phyloP scores from a whole-genome alignment of 192 early-diverging fungal species.

The Mortierella antarctica region DNA sequence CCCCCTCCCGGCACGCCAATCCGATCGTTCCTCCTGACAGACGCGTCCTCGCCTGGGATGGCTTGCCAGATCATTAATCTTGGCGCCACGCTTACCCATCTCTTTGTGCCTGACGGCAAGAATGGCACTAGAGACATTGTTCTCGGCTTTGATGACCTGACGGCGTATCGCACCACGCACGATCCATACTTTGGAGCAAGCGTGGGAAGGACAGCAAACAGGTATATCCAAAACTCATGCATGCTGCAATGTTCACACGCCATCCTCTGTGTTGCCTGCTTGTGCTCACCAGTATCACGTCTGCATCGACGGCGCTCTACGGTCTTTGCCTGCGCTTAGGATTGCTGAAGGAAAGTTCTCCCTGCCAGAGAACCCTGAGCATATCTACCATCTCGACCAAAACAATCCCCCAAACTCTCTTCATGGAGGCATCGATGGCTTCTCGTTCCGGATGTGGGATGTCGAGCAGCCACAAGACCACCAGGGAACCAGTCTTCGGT shows the following conservation, averaged over 20 bases:
- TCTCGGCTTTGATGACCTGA: slow-evolving; percentile 76
- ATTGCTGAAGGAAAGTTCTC: slow-evolving; percentile 71
- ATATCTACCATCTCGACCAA: slow-evolving; percentile 63
- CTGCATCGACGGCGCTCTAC: no score
- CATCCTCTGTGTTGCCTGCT: background rate
- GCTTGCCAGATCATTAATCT: slow-evolving; percentile 64
- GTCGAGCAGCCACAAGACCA: slow-evolving; percentile 12
- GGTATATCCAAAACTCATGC: slow-evolving; percentile 42
- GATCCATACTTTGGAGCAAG: slow-evolving; percentile 85
- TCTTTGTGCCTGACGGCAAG: slow-evolving; percentile 66
- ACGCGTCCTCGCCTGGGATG: slow-evolving; percentile 37
- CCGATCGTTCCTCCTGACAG: slow-evolving; percentile 40
- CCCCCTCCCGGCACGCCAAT: slow-evolving; percentile 28
- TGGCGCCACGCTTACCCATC: slow-evolving; percentile 77
- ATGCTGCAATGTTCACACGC: background rate
- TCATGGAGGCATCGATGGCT: slow-evolving; percentile 83
- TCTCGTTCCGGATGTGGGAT: slow-evolving; percentile 76
- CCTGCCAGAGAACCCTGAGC: slow-evolving; percentile 59
- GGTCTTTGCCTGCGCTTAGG: slow-evolving; percentile 33
- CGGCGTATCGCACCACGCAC: slow-evolving; percentile 54
- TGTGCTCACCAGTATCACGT: no score
- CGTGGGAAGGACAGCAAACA: slow-evolving; percentile 81
- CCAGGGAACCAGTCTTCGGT: slow-evolving; percentile 61
- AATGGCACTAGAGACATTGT: slow-evolving; percentile 68
- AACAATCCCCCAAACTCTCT: slow-evolving; percentile 85